Base-by-base conservation (phyloP, 2,329 filamentous ascomycete genomes). In the Arthrobotrys pseudoclavata region DNA sequence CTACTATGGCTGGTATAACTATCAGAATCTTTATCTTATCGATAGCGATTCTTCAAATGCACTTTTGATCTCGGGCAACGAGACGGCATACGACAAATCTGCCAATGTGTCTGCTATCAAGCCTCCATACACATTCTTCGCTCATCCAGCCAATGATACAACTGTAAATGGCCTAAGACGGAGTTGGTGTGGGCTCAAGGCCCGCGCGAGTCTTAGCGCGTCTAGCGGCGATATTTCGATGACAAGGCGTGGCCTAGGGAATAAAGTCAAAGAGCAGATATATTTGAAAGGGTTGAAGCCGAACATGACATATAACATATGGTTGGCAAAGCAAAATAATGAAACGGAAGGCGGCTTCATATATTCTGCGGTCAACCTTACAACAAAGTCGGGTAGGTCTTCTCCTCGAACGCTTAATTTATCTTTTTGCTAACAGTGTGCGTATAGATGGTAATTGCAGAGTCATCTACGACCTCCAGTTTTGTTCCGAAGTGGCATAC, bases 401-500 rank as follows among this genome's bases (percentile, higher is more conserved):
- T 15, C 31, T 29, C 9, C 40, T 37, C n/a, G 12, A 10, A n/a
- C 68, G 4, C 9, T 20, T 37, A 4, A 57, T 20, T 6, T 13
- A n/a, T 42, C 37, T 52, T n/a, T 24, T 29, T 42, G 20, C 61
- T 77, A 55, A 67, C 42, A 40, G 13, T 2, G 9, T 47, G 2
- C 29, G 79, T 13, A 22, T 81, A 89, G 92, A 92, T 74, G 88
- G 89, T 76, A 97, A 94, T 82, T 99, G 96, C 83, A 91, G 91
- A 76, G 87, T 99, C 47, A 87, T 98, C 53, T 94, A 91, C 83
- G 91, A 96, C 82, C 89, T 99, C n/a, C 86, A 90, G 0, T 96
- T 98, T 83, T 99, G 96, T 85, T 88, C 91, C 80, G 89, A 95
- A 81, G 91, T 95, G 57, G 93, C 95, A 62, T 97, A 97, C 82